These are phyloP conservation scores for Lyophyllum shimeji DNA, from an alignment of 768 basidiomycete genomes.

Conservation along the genomic window DNA sequence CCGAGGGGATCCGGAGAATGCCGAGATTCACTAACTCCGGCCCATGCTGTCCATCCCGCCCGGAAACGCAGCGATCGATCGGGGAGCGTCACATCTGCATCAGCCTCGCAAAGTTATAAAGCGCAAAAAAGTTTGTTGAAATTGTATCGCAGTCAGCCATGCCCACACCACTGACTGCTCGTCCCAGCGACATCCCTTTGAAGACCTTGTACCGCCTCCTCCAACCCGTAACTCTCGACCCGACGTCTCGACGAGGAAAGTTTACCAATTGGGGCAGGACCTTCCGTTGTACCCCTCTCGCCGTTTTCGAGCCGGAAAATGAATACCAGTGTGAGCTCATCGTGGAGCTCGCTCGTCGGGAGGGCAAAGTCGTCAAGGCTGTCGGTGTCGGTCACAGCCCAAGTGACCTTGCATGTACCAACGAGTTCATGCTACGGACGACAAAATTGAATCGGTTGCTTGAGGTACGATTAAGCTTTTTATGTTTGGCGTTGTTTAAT, in stretches of 20 bases:
- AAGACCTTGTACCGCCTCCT: slow-evolving; percentile 53
- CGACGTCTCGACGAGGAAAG: slow-evolving; percentile 32
- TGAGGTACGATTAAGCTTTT: slow-evolving; percentile 56
- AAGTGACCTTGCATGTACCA: slow-evolving; percentile 90
- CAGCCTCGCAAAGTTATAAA: slow-evolving; percentile 35
- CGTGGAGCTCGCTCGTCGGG: slow-evolving; percentile 77
- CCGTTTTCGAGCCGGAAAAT: slow-evolving; percentile 74
- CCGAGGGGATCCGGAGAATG: slow-evolving; percentile 25
- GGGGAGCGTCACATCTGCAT: slow-evolving; percentile 22
- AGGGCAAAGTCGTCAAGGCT: slow-evolving; percentile 71
- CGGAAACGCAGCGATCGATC: slow-evolving; percentile 24
- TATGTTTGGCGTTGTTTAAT: slow-evolving; percentile 20
- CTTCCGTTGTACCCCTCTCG: slow-evolving; percentile 65
- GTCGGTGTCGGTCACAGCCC: slow-evolving; percentile 93
- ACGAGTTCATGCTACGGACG: slow-evolving; percentile 82
- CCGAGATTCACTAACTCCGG: slow-evolving; percentile 23
- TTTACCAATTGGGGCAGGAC: slow-evolving; percentile 91
- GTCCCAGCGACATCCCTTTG: slow-evolving; percentile 40
- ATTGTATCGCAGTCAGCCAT: slow-evolving; percentile 29
- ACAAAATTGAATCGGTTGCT: slow-evolving; percentile 69
- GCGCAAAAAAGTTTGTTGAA: slow-evolving; percentile 30
- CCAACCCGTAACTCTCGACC: slow-evolving; percentile 51
- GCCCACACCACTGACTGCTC: slow-evolving; percentile 32
- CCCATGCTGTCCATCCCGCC: slow-evolving; percentile 10
- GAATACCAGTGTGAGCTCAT: slow-evolving; percentile 70